Base-by-base conservation (phyloP, 2,329 filamentous ascomycete species). In the Malbranchea zuffiana region DNA sequence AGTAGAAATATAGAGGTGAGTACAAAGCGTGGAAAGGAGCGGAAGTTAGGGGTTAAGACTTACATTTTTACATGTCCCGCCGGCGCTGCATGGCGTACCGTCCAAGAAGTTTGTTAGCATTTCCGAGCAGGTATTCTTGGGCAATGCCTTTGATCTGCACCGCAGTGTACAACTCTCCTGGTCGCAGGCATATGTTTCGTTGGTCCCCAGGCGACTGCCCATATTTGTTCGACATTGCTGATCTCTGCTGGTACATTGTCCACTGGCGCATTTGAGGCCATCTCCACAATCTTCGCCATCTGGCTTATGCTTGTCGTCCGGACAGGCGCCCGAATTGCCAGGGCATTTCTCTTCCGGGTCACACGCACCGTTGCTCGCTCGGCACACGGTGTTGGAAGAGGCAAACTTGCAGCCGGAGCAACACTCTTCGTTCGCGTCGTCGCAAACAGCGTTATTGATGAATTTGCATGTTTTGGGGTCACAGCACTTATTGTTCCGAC, bases 191-290 rank as follows among this genome's bases (percentile, higher is more conserved):
- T 75, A 77, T 2, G 85, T 92, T 51, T 84, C 74, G 61, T 86
- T 88, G 55, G 71, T 74, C 39, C 74, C 69, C 0, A 78, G 80
- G 43, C 81, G 73, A 18, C 72, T 75, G 23, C 85, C 86, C 69
- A 94, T 82, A 32, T 92, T 69, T 7, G 77, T 80, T 58, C 80
- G 78, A 66, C 90, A 98, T 63, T 98, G 90, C 53, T 79, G 71
- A 57, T 95, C 78, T 45, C 90, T 79, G 36, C 82, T 90, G 3
- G 90, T 98, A 60, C 90, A 98, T 61, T 96, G 88, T 8, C 90
- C 90, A 30, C 82, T 87, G 19, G 90, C 85, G 55, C 90, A 98
- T 20, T 74, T 63, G 20, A 96, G 71, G 25, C 43, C 53, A 34
- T 66, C 63, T 21, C 84, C 85, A 54, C 90, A 98, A 12, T 62